These are phyloP conservation scores for Capronia coronata DNA, from an alignment of 2,329 filamentous ascomycete genomes.

Conservation along the genomic window DNA sequence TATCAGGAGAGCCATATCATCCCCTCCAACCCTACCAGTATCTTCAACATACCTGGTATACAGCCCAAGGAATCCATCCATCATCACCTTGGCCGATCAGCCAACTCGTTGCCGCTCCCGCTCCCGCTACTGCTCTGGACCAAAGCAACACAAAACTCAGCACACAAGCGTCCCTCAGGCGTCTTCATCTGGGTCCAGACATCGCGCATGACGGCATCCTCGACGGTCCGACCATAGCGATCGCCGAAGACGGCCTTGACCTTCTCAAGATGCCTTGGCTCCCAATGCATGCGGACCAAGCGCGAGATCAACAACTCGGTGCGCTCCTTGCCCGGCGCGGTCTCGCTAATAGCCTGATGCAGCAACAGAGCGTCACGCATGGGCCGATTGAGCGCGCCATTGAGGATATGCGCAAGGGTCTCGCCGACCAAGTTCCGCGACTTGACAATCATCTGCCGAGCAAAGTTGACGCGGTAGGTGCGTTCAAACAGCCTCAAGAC, in stretches of 20 bases:
- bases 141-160: slow-evolving; percentile 26
- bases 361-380: slow-evolving; percentile 87
- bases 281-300: slow-evolving; percentile 88
- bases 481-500: slow-evolving; percentile 71
- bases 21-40: no score
- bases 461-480: slow-evolving; percentile 72
- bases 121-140: slow-evolving; percentile 14
- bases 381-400: slow-evolving; percentile 91
- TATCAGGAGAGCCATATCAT: no score
- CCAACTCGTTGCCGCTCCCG: no score
- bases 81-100: neutral
- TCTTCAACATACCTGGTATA: no score
- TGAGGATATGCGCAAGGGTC: slow-evolving; percentile 87
- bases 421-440: slow-evolving; percentile 91
- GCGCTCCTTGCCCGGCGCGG: slow-evolving; percentile 63
- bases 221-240: slow-evolving; percentile 67
- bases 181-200: slow-evolving; percentile 51
- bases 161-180: slow-evolving; percentile 23
- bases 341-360: slow-evolving; percentile 77
- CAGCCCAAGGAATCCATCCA: no score
- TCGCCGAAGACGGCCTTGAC: slow-evolving; percentile 75
- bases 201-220: slow-evolving; percentile 70
- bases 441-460: slow-evolving; percentile 77
- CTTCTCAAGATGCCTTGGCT: slow-evolving; percentile 68
- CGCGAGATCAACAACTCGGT: slow-evolving; percentile 83